Evolutionary conservation across 2,329 filamentous ascomycete genomes (phyloP), one percentile per base, ranked within the genome.

Genomic region (Fusarium poae): DNA sequence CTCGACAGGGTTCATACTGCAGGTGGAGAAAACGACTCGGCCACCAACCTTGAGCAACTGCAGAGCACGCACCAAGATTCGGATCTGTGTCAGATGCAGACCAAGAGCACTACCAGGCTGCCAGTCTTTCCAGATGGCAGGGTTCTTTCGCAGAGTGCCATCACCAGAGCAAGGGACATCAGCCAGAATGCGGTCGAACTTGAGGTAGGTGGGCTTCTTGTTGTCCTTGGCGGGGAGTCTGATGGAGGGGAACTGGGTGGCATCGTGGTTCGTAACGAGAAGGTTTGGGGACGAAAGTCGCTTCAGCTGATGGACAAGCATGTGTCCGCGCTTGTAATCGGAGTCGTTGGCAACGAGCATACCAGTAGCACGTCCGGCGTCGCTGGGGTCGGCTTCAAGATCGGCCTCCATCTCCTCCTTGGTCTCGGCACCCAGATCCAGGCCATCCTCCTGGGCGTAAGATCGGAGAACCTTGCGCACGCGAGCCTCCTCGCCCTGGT

Each of bases 161-260:
- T 99, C 96, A 62, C 96, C 96, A 6, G 94, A 97, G 84, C 96
- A 99, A 44, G 96, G 96, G 1, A 99, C 96, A 81, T 99, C 96
- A 44, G 96, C 95, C 58, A 99, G 84, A 66, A 99, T 97, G 66
- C 96, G 91, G 79, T 99, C 96, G 74, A 97, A 99, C 82, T 97
- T 97, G 64, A 99, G 88, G 79, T 97, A 98, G 71, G 87, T 85
- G 63, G 86, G 86, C 70, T 84, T 82, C 68, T 87, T 84, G 21
- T 83, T 77, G n/a, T 85, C 82, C 34, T 83, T 79, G 5, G 84
- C 82, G 15, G 89, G 90, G n/a, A 98, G 86, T 77, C 91, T 93
- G 75, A 99, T 93, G 1, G 94, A 94, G 4, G 96, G 96, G 80
- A 94, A 99, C 79, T 97, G 89, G 6, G 94, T 97, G 42, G 96